Evolutionary conservation across 2,329 filamentous ascomycete genomes (phyloP).

Genomic region (Exophiala sp.): DNA sequence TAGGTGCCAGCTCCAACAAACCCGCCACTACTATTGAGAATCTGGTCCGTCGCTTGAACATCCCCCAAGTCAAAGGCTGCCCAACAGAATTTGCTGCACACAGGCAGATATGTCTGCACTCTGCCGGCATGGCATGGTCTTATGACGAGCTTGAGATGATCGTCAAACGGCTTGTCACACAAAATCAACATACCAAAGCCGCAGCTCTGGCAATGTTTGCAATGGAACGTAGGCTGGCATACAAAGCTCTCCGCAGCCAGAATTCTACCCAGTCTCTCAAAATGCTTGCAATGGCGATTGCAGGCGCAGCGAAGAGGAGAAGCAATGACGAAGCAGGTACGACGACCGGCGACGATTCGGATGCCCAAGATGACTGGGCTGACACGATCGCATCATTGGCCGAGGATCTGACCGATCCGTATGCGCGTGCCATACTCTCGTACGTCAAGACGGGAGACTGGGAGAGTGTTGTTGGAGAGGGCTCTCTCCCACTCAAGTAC

Average conservation of each 20-base stretch:
- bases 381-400: constrained; percentile 58
- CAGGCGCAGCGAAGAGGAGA: constrained; percentile 37
- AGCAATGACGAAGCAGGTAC: constrained; percentile 2
- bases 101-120: constrained; percentile 54
- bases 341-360: constrained; percentile 17
- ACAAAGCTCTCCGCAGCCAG: constrained; percentile 51
- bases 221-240: constrained; percentile 53
- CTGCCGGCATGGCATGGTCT: constrained; percentile 55
- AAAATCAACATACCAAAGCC: constrained; percentile 55
- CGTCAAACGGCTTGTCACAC: constrained; percentile 48
- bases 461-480: constrained; percentile 53
- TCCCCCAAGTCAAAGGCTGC: constrained; percentile 48
- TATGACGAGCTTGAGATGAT: constrained; percentile 44
- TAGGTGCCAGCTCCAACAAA: constrained; percentile 18
- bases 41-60: constrained; percentile 46
- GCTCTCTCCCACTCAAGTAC: constrained; percentile 54
- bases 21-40: constrained; percentile 42
- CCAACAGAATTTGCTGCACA: constrained; percentile 51
- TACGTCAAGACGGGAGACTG: constrained; percentile 57
- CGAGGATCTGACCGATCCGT: constrained; percentile 56
- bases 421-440: constrained; percentile 55
- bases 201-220: constrained; percentile 58
- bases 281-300: constrained; percentile 50
- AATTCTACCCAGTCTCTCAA: constrained; percentile 51
- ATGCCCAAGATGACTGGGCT: constrained; percentile 52